Conservation (phyloP, 2,329 filamentous ascomycete genomes). For the Lecanicillium sp. region DNA sequence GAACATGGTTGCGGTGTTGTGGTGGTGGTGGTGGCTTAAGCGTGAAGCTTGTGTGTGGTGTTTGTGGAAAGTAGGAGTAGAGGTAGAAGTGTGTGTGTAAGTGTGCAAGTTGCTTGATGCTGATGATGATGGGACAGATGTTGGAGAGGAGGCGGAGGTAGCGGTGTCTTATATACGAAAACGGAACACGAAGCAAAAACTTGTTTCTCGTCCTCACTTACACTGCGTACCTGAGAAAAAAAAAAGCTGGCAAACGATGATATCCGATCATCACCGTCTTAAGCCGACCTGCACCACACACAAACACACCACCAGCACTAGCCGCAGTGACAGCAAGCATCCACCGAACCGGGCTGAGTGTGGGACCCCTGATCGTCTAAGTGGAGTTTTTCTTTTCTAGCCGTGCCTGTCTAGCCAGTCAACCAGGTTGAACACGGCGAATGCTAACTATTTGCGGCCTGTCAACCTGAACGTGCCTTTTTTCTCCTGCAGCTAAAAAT, state of each 20-base stretch:
- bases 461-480: no score
- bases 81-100: conserved; percentile 4
- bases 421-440: no score
- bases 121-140: background rate
- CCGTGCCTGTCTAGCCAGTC: no score
- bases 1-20: conserved; percentile 5
- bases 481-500: no score
- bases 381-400: no score
- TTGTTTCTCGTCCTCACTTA: background rate
- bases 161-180: conserved; percentile 11
- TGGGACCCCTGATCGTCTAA: background rate
- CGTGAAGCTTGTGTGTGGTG: background rate
- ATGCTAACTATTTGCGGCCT: no score
- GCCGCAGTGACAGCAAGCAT: background rate
- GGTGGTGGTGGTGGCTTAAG: no score
- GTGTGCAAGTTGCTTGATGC: conserved; percentile 2
- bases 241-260: background rate
- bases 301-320: no score
- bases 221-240: background rate
- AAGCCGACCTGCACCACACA: conserved; percentile 5
- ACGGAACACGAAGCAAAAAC: background rate
- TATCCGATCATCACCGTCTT: conserved; percentile 11
- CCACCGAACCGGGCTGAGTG: background rate
- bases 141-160: background rate
- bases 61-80: background rate